Percentiles rank a stretch among this genome's conserved stretches.
phyloP scores from a whole-genome alignment of 2,329 filamentous ascomycete genomes.

The Metarhizium guizhouense region DNA sequence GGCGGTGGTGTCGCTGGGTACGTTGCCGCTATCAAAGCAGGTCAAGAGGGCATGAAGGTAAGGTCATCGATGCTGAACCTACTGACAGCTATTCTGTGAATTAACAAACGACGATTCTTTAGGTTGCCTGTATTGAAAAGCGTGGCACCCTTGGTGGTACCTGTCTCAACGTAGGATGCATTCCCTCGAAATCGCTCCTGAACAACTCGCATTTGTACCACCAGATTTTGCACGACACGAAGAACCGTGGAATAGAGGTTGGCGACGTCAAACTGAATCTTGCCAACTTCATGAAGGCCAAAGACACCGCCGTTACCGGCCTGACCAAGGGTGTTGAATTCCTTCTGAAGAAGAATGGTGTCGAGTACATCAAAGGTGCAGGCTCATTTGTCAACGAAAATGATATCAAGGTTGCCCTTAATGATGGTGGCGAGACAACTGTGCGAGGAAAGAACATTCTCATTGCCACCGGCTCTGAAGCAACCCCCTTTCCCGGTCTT shows the following conservation, averaged over 20 bases:
- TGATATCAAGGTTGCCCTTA: constrained; percentile 82
- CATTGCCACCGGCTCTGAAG: constrained; percentile 91
- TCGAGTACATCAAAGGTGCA: constrained; percentile 94
- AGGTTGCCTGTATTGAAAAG: constrained; percentile 98
- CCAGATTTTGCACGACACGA: constrained; percentile 92
- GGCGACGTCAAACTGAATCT: constrained; percentile 96
- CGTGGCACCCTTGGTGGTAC: constrained; percentile 90
- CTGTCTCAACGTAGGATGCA: constrained; percentile 98
- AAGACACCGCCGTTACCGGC: constrained; percentile 80
- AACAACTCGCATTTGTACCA: constrained; percentile 99
- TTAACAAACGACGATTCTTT: constrained; percentile 5
- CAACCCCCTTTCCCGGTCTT: constrained; percentile 91
- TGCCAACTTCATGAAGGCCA: constrained; percentile 94
- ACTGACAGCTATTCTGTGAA: not conserved
- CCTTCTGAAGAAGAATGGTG: constrained; percentile 97
- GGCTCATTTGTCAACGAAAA: constrained; percentile 82
- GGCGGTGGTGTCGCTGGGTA: constrained; percentile 97
- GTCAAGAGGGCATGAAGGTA: constrained; percentile 94
- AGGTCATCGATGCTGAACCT: not conserved
- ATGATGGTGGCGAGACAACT: constrained; percentile 84
- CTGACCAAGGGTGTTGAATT: constrained; percentile 98
- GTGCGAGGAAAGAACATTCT: constrained; percentile 93
- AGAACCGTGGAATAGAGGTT: constrained; percentile 94
- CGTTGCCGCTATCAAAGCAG: constrained; percentile 97
- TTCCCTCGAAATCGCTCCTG: constrained; percentile 97